Evolutionary conservation across 805 yeast species (phyloP), one percentile per base, ranked within the genome.

Genomic region (Candida gorgasii): DNA sequence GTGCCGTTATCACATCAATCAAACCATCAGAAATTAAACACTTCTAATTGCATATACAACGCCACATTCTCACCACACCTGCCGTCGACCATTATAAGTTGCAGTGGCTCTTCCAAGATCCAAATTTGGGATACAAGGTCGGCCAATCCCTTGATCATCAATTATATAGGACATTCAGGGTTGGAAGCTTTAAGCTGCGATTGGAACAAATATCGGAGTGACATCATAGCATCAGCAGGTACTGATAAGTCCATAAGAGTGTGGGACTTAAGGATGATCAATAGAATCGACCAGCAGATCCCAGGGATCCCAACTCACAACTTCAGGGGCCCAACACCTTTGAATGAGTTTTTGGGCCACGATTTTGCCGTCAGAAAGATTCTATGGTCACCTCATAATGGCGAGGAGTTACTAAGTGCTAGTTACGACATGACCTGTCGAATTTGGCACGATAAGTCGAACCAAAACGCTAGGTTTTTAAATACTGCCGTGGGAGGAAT

Each of bases 351-450:
- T 16, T 63, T 78, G 22, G 97, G 96, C 5, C 98, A 92, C 62
- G 93, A 88, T 38, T 83, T 86, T 55, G 97, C 98, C 0, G 85
- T 93, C 8, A 69, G 95, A 46, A 80, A 79, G 55, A 80, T 90
- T 4, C 69, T 77, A 31, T 92, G 97, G 97, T 85, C 95, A 2
- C 97, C 98, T 1, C 97, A 92, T 64, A 69, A 73, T 34, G 77
- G 86, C 3, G 83, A 80, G 43, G 79, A 79, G 46, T 61, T 93
- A 29, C 59, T 90, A 45, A 80, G 88, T 39, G 79, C 89, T 6
- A 84, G 96, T 7, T 92, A 90, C 61, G 99, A 92, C 59, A 92
- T 92, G 97, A 86, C 95, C 0, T 84, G 87, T 30, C 70, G 89
- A 44, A 80, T 92, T 1, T 92, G 98, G 97, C 65, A 72, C 34